Conservation (phyloP, 768 basidiomycete genomes). For the Scleroderma citrinum region DNA sequence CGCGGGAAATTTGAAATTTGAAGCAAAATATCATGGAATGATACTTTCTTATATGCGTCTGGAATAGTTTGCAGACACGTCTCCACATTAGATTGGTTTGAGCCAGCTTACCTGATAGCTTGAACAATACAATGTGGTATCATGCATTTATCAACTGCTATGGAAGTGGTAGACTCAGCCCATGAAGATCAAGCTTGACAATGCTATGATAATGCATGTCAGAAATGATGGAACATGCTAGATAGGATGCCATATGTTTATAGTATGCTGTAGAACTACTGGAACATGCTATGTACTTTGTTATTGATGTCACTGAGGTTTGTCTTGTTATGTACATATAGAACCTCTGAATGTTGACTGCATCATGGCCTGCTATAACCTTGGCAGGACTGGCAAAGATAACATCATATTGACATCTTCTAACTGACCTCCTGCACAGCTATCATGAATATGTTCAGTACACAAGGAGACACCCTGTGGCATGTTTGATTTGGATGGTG, state of each 20-base stretch:
- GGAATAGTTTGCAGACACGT: not conserved
- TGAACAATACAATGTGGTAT: not conserved
- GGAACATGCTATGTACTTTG: not conserved
- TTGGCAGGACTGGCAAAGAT: slow-evolving; percentile 46
- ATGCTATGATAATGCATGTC: not conserved
- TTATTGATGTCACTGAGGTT: not conserved
- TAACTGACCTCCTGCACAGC: slow-evolving; percentile 22
- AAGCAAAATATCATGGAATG: not conserved
- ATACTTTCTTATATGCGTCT: not conserved
- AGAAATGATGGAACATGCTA: not conserved
- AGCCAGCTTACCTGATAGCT: not conserved
- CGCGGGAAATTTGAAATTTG: not conserved
- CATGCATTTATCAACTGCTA: not conserved
- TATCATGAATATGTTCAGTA: slow-evolving; percentile 29
- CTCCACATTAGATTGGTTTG: not conserved
- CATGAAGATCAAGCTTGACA: not conserved
- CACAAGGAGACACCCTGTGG: slow-evolving; percentile 36
- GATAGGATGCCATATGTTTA: not conserved
- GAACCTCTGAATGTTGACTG: not conserved
- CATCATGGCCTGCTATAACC: slow-evolving; percentile 4
- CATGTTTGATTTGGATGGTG: slow-evolving; percentile 6
- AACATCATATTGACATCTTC: slow-evolving; percentile 40
- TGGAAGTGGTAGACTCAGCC: not conserved
- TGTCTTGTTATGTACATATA: not conserved
- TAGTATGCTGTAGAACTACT: not conserved